phyloP scores from a whole-genome alignment of 2,329 filamentous ascomycete species.

The Ceratocystis alfenasii region DNA sequence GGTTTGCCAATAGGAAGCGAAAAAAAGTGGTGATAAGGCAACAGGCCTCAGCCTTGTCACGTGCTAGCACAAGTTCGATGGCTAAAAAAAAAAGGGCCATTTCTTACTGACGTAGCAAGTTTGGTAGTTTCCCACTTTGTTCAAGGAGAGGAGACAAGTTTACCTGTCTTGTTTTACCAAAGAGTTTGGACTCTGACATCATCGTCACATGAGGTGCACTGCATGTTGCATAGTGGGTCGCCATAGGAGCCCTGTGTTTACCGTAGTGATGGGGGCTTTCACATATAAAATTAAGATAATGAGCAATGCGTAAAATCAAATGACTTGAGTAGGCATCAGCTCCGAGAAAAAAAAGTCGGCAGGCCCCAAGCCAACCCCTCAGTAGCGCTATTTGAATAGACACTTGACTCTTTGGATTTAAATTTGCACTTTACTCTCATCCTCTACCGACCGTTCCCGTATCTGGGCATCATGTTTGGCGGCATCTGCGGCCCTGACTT shows the following conservation, averaged over 20 bases:
- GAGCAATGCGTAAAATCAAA: neutral
- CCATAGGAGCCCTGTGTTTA: too few species aligned
- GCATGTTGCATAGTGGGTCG: too few species aligned
- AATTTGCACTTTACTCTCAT: neutral
- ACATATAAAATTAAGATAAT: neutral
- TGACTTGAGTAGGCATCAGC: neutral
- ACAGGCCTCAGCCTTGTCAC: neutral
- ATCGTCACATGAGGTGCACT: neutral
- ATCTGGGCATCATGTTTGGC: constrained; percentile 5
- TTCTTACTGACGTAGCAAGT: neutral
- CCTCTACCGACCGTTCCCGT: constrained; percentile 8
- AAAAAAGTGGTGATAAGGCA: constrained; percentile 9
- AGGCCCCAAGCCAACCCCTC: neutral
- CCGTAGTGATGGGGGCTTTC: too few species aligned
- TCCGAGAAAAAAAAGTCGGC: neutral
- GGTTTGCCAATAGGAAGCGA: neutral
- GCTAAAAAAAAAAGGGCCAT: neutral
- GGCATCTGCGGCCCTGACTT: constrained; percentile 19
- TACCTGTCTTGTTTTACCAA: neutral
- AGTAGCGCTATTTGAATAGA: neutral
- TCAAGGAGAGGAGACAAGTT: neutral
- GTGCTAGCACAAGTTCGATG: neutral
- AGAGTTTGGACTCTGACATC: neutral
- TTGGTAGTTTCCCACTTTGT: neutral
- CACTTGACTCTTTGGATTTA: neutral